Base-by-base conservation (phyloP, 2,329 filamentous ascomycete genomes). In the Mycosphaerelloides madeirae region DNA sequence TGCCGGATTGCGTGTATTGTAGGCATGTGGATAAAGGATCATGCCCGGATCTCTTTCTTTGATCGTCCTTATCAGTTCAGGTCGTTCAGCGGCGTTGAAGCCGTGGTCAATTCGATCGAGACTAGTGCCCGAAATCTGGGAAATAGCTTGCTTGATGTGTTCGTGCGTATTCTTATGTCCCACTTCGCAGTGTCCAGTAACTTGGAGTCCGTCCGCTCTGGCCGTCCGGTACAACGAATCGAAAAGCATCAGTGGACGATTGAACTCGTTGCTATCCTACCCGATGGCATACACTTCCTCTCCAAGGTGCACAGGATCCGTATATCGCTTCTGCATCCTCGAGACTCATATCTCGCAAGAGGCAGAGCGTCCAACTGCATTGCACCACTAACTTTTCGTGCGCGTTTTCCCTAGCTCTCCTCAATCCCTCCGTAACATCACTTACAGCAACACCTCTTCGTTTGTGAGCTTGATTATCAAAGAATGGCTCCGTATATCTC, bases 151-250 rank as follows among this genome's bases (percentile, higher is more conserved):
- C 1, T 55, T 55, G 13, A 74, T 64, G 46, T 77, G 71, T 19
- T 65, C 66, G 16, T 67, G 65, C 0, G 69, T 25, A 9, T 25
- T 25, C 43, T 71, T 69, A 49, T 76, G 71, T 34, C 71, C 73
- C 34, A 76, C 71, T 46, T 77, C 74, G 55, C 72, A 76, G 43
- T 77, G 74, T 53, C 68, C 68, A 2, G 74, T 77, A 12, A 73
- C 58, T 29, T 69, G 65, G 42, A 73, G 63, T 0, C 71, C 70
- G 32, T 74, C 70, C 12, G 44, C 45, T 41, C 58, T 52, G 2
- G 70, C 70, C 15, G 58, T 52, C 7, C 44, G 48, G 41, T 68
- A 76, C 0, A 64, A 60, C 13, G 63, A 52, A 38, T 72, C 68
- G 48, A 76, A 75, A 20, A 74, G 58, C 37, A 61, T 57, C 0